Evolutionary conservation across 2,329 filamentous ascomycete species (phyloP), one percentile per base, ranked within the genome.

Genomic region (Aureobasidium sp.): DNA sequence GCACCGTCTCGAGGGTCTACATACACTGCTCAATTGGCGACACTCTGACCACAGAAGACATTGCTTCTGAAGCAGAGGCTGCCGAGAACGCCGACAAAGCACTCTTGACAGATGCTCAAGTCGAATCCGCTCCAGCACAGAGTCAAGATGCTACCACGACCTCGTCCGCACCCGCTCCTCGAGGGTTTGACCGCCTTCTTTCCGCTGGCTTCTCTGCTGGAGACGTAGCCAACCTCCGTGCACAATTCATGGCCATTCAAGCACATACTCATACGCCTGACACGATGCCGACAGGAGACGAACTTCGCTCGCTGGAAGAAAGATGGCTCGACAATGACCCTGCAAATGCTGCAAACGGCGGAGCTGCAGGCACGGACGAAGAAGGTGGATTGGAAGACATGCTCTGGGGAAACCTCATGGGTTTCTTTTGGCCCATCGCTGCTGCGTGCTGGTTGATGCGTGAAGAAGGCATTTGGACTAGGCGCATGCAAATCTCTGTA

Each of bases 381-480:
- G 78, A 79, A 47, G 86, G 84, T 0, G 82, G 89, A 12, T 78
- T 96, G 48, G 93, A 97, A 70, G 87, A 95, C 70, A 84, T 97
- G 78, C 80, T 97, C 63, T 89, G 87, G 76, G 94, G 92, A 5
- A 90, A 94, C 74, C 78, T 95, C 63, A 89, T 94, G 69, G 94
- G 94, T 0, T 99, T 97, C 79, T 89, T 99, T 73, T 97, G 93
- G 85, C 94, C 94, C 4, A 75, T 97, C 11, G 93, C 90, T 0
- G 91, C 90, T 69, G 78, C 93, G 62, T 86, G 88, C 58, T 97
- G 92, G 91, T 78, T 95, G 55, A 82, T 93, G 66, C 82, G 92
- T 64, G 90, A 96, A 74, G 89, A 94, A 63, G 91, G 90, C 0
- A 86, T 97, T 64, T 96, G 91, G 85, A 89, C 87, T 64, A 85